Base-by-base conservation (phyloP, 306 rosid species). In the Senna siamea region DNA sequence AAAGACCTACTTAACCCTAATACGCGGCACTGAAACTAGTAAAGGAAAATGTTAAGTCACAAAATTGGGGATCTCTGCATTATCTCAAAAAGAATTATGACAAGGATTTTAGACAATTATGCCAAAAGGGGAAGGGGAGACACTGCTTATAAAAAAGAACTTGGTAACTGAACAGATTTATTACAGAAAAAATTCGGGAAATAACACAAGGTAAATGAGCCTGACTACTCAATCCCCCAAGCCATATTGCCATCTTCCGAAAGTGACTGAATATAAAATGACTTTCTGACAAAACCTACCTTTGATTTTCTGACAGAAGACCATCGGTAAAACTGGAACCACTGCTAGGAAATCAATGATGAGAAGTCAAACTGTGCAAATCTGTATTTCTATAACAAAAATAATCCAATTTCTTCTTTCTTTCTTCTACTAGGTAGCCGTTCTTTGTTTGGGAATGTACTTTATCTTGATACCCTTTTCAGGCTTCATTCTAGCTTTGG, bases 301-400 rank as follows among this genome's bases (percentile, higher is more conserved):
- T 68, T 73, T 73, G 67, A 73, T 55, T 82, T 89, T 85, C 80
- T 43, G 88, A 84, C 93, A 87, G 93, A 90, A 87, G 91, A 83
- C 90, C 92, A 75, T 84, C 69, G 58, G 83, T 70, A 86, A 89
- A 89, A 88, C 80, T 84, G 88, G 97, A 90, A 82, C 92, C 90
- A 86, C 94, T 84, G 91, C 85, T 78, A 78, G 78, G 80, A 81
- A 82, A 77, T 63, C 56, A 81, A 77, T 44, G 72, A 50, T 44
- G 22, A 74, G 32, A 82, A 82, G 72, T 82, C 80, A 80, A 90
- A 79, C 86, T 86, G 77, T 87, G 83, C 90, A 83, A 61, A 64
- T 77, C 77, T 76, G 87, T 84, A 81, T 79, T 77, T 68, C 87
- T 83, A 81, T 82, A 80, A 76, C 53, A 60, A 66, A 66, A 75